A percentile compares a stretch with the other conserved stretches of the same genome.
phyloP scores from a whole-genome alignment of 345 rosid species.

The Populus simonii region DNA sequence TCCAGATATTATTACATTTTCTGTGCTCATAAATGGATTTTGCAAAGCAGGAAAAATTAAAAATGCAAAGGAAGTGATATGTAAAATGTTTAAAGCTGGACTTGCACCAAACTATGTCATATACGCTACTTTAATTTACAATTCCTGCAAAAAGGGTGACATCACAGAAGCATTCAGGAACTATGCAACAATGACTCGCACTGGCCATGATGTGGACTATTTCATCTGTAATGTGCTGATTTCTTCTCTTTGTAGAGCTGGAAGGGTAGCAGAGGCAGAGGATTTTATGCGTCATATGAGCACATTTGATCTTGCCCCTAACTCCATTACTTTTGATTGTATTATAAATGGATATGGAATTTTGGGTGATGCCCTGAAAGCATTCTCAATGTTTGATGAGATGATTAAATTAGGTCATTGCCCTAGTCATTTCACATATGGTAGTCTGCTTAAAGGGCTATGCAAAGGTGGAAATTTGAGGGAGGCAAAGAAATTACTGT shows the following conservation, averaged over 20 bases:
- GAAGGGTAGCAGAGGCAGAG: constrained; percentile 65
- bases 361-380: constrained; percentile 54
- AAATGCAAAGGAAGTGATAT: constrained; percentile 55
- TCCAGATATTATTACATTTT: constrained; percentile 74
- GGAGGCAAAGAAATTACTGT: constrained; percentile 62
- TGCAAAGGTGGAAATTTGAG: constrained; percentile 62
- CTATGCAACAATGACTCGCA: constrained; percentile 53
- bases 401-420: constrained; percentile 61
- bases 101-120: constrained; percentile 54
- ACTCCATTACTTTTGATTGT: constrained; percentile 59
- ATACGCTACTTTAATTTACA: constrained; percentile 57
- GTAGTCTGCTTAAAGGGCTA: constrained; percentile 80
- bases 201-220: constrained; percentile 43
- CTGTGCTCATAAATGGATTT: constrained; percentile 78
- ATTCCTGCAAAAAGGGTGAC: constrained; percentile 50
- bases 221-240: constrained; percentile 57
- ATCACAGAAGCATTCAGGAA: constrained; percentile 55
- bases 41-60: constrained; percentile 45
- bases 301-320: constrained; percentile 41
- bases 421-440: constrained; percentile 66
- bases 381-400: constrained; percentile 69
- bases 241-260: constrained; percentile 61
- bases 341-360: constrained; percentile 62
- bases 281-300: constrained; percentile 56
- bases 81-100: constrained; percentile 65